Evolutionary conservation across 441 rosid genomes (phyloP), one percentile per base, ranked within the genome.

Genomic region (Euphorbia neoarborescens): DNA sequence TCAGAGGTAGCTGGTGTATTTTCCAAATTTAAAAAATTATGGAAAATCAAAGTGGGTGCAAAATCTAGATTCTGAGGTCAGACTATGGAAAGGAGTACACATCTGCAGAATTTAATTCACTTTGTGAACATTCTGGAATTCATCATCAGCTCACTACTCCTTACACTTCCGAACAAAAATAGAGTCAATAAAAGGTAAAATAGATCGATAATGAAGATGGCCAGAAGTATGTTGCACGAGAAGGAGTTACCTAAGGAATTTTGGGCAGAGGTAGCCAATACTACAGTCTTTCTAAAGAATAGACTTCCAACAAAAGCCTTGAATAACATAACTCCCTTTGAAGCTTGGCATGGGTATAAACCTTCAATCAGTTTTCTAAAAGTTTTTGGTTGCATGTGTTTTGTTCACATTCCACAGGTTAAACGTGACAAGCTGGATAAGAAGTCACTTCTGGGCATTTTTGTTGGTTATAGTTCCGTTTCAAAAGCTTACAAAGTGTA

Each of bases 351-450:
- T 64, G 35, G 54, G 0, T 42, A 2, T 7, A 65, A 65, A 22
- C 68, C 53, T 11, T 42, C 22, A 1, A 1, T 65, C 3, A 40
- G 9, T 6, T 25, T 48, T n/a, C 60, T 51, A n/a, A 35, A 35
- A 37, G 50, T 62, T 4, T 62, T 62, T 35, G 50, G 48, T 4
- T 61, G 22, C 6, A 9, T 61, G 20, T 61, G 66, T 20, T 62
- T 35, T 38, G 48, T 12, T 37, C 14, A 35, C 12, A 30, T 62
- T n/a, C 66, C 30, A 38, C 15, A 62, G 42, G 25, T 35, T 7
- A 62, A 62, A 13, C 48, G 13, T 20, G 66, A 62, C 14, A 62
- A 62, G n/a, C 48, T 62, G 17, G 48, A 62, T 2, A 62, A 37
- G 2, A 62, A 62, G 42, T 27, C n/a, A 14, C 12, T 11, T 27